Base-by-base conservation (phyloP, 805 yeast species). In the Komagataella mondaviorum region DNA sequence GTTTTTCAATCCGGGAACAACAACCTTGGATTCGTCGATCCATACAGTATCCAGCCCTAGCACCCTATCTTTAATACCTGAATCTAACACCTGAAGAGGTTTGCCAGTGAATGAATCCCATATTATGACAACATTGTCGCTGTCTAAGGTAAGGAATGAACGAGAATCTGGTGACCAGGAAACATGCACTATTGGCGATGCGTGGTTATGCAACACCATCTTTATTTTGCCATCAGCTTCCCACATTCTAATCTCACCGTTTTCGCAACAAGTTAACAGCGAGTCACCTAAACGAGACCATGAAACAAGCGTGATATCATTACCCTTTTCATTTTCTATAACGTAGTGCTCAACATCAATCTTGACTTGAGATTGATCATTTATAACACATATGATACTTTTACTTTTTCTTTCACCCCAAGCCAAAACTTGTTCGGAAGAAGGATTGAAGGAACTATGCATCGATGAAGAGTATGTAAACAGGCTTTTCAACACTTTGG, bases 231-330 rank as follows among this genome's bases (percentile, higher is more conserved):
- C 95, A 48, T 79, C 83, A 0, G 77, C 71, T 8, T 81, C 75
- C 95, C 96, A 89, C n/a, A 86, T 69, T 52, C 91, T 68, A 6
- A 89, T 59, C 57, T 85, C 91, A 12, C 96, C 96, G 59, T 74
- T 74, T 51, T 74, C 78, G 2, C 81, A 73, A 2, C 82, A 85
- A 0, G 90, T 83, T 12, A 84, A 71, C 2, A 88, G 63, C 12
- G 72, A 57, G 45, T 75, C 69, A 0, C 95, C 95, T 51, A 68
- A 66, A 1, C 83, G 82, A 10, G 87, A 76, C 95, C 95, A 88
- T 7, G 78, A 55, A 2, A 76, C 51, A 16, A 17, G 30, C 6
- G 57, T 54, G 6, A 61, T 60, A 23, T 64, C 66, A 39, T 59
- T 60, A 46, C 58, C 54, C 3, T 51, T 17, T 10, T 6, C n/a